Evolutionary conservation across 305 asterid species (phyloP).

Genomic region (Withania somnifera): DNA sequence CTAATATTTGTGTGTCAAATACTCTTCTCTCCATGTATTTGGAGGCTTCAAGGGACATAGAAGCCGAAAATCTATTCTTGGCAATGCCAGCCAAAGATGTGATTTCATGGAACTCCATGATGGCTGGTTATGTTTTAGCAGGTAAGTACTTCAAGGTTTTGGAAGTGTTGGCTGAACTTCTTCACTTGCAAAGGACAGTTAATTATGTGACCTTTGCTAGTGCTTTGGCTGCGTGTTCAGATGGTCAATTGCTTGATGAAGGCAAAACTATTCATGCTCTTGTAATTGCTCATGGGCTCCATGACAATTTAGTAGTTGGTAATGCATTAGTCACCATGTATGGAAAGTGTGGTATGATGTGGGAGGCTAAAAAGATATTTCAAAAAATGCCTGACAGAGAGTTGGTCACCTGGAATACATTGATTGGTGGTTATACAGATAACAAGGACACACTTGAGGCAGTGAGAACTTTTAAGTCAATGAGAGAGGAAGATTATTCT

Average conservation of each 20-base stretch:
- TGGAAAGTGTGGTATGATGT: slow-evolving; percentile 53
- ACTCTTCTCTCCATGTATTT: slow-evolving; percentile 72
- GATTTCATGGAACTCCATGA: slow-evolving; percentile 82
- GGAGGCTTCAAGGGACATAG: slow-evolving; percentile 34
- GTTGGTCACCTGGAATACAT: slow-evolving; percentile 81
- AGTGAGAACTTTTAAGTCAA: slow-evolving; percentile 31
- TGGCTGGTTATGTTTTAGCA: slow-evolving; percentile 56
- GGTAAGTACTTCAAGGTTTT: slow-evolving; percentile 48
- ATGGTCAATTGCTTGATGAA: slow-evolving; percentile 37
- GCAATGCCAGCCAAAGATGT: slow-evolving; percentile 50
- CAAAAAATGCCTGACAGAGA: slow-evolving; percentile 47
- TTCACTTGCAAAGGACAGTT: slow-evolving; percentile 22
- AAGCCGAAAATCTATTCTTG: slow-evolving; percentile 47
- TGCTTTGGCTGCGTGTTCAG: slow-evolving; percentile 59
- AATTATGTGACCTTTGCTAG: slow-evolving; percentile 68
- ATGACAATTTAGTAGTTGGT: slow-evolving; percentile 48
- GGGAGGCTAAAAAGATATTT: slow-evolving; percentile 49
- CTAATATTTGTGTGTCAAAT: slow-evolving; percentile 48
- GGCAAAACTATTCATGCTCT: slow-evolving; percentile 58
- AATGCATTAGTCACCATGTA: slow-evolving; percentile 86
- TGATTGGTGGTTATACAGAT: slow-evolving; percentile 63
- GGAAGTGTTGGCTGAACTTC: slow-evolving; percentile 34
- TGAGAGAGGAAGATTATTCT: slow-evolving; percentile 40
- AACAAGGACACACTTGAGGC: slow-evolving; percentile 41
- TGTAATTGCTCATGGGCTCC: slow-evolving; percentile 43